These are phyloP conservation scores for Gaeumannomyces sp. DNA, from an alignment of 2,329 filamentous ascomycete genomes.

Conservation along the genomic window DNA sequence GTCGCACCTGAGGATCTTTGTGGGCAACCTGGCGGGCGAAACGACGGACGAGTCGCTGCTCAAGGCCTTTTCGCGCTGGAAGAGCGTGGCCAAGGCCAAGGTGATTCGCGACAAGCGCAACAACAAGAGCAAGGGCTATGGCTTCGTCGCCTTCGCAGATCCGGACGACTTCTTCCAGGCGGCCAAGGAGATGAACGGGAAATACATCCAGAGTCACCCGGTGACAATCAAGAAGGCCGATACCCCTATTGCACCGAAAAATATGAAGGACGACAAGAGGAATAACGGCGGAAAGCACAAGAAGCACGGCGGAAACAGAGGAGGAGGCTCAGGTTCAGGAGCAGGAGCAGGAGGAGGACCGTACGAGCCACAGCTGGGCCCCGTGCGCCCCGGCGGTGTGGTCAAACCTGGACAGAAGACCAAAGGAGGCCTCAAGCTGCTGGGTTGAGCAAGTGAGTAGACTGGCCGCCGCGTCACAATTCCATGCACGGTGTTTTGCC, in stretches of 20 bases:
- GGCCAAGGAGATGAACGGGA: conserved; percentile 96
- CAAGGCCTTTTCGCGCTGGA: conserved; percentile 88
- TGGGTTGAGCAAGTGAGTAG: conserved; percentile 39
- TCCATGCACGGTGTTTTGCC: background rate
- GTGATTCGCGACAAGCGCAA: conserved; percentile 94
- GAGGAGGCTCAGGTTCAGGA: conserved; percentile 26
- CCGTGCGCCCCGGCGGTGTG: conserved; percentile 44
- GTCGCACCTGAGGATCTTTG: conserved; percentile 87
- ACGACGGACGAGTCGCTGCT: conserved; percentile 92
- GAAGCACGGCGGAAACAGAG: conserved; percentile 25
- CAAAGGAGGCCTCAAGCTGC: conserved; percentile 56
- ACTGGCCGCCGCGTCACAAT: too few species aligned
- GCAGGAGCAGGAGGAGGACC: conserved; percentile 23
- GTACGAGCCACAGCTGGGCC: conserved; percentile 47
- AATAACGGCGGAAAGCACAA: conserved; percentile 43
- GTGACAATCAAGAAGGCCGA: conserved; percentile 81
- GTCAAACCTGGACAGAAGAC: conserved; percentile 60
- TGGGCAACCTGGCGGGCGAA: conserved; percentile 94
- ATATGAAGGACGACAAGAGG: conserved; percentile 54
- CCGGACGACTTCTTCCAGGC: conserved; percentile 95
- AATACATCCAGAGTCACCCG: conserved; percentile 97
- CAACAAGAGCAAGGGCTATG: conserved; percentile 92
- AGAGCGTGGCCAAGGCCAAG: conserved; percentile 83
- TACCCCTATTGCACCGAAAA: conserved; percentile 79
- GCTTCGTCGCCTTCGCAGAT: conserved; percentile 92